phyloP scores from a whole-genome alignment of 2,329 filamentous ascomycete species.

The Diatrype stigma region DNA sequence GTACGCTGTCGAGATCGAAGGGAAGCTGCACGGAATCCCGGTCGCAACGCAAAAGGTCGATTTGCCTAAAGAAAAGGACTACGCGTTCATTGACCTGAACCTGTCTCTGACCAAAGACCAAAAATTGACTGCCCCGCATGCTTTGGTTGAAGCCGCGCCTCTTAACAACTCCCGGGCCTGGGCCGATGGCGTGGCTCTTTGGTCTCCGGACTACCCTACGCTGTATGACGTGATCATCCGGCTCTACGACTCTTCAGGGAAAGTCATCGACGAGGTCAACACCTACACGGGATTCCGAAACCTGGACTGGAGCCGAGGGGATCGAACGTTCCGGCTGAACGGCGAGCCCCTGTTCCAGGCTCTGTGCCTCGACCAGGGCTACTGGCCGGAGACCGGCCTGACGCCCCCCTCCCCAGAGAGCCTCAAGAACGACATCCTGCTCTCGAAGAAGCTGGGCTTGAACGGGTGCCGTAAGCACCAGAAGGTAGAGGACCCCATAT shows the following conservation, averaged over 20 bases:
- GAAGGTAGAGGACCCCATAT: slow-evolving; percentile 58
- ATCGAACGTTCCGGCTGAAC: slow-evolving; percentile 57
- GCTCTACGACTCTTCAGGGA: slow-evolving; percentile 39
- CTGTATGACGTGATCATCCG: slow-evolving; percentile 53
- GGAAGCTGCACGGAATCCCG: slow-evolving; percentile 42
- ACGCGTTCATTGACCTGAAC: slow-evolving; percentile 41
- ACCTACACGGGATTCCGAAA: slow-evolving; percentile 60
- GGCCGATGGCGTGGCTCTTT: slow-evolving; percentile 55
- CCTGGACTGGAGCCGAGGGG: slow-evolving; percentile 53
- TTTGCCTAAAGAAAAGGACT: slow-evolving; percentile 46
- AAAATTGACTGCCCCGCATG: slow-evolving; percentile 33
- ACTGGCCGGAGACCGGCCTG: slow-evolving; percentile 59
- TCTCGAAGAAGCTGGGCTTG: slow-evolving; percentile 58
- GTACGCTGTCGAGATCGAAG: slow-evolving; percentile 50
- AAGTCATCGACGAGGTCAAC: slow-evolving; percentile 50
- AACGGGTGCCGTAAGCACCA: slow-evolving; percentile 63
- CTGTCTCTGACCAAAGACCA: slow-evolving; percentile 44
- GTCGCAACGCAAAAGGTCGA: slow-evolving; percentile 41
- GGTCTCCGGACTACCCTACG: slow-evolving; percentile 55
- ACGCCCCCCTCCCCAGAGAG: slow-evolving; percentile 48
- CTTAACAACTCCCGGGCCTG: slow-evolving; percentile 37
- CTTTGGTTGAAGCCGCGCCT: slow-evolving; percentile 29
- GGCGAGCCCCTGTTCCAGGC: slow-evolving; percentile 56
- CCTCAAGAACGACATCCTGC: slow-evolving; percentile 48
- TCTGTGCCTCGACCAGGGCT: slow-evolving; percentile 58